These are phyloP conservation scores for Alternaria alternata DNA, from an alignment of 2,329 filamentous ascomycete species.

Conservation along the genomic window DNA sequence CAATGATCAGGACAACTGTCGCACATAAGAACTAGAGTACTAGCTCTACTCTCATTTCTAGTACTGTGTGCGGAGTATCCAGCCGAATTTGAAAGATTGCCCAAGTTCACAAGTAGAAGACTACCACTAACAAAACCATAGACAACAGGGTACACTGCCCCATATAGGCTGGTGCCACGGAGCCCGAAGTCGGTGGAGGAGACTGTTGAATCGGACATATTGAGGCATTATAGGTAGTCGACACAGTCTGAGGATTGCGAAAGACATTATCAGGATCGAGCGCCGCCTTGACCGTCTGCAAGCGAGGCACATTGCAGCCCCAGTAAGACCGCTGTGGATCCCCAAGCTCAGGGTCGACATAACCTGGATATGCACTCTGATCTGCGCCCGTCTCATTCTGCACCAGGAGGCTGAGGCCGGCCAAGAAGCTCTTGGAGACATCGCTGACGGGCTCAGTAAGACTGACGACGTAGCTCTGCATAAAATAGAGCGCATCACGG, in stretches of 20 bases:
- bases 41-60: background rate
- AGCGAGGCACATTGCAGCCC: background rate
- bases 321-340: slow-evolving; percentile 4
- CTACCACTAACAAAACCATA: too few species aligned
- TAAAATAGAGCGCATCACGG: slow-evolving; percentile 2
- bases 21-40: background rate
- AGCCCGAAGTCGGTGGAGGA: background rate
- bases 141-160: too few species aligned
- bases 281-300: background rate
- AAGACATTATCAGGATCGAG: slow-evolving; percentile 6
- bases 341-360: background rate
- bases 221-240: background rate
- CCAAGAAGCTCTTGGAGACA: slow-evolving; percentile 1
- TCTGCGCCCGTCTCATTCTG: background rate
- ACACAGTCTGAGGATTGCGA: background rate
- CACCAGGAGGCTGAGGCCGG: background rate
- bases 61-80: background rate
- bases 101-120: too few species aligned
- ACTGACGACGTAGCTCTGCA: slow-evolving; percentile 2
- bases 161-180: too few species aligned
- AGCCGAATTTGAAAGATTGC: background rate
- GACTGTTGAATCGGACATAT: background rate
- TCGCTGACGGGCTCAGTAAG: background rate
- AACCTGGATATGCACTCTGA: background rate
- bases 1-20: background rate